Conservation (phyloP, 1,284 basidiomycete genomes). For the Ustanciosporium gigantosporum region DNA sequence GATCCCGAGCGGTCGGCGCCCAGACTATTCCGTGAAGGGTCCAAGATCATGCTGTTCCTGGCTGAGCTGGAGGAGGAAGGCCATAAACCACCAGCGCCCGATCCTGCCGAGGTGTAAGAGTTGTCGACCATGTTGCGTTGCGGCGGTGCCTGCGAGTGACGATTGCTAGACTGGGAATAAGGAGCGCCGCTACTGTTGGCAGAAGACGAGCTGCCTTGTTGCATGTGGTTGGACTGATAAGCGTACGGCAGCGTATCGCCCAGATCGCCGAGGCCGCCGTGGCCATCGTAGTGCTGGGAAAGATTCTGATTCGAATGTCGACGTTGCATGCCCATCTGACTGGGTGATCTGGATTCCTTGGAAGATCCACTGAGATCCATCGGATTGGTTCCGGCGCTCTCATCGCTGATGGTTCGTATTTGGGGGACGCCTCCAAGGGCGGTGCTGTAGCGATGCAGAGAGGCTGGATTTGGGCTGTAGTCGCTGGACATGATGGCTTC, state of each 20-base stretch:
- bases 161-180: constrained; percentile 11
- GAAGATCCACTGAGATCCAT: constrained; percentile 31
- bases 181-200: constrained; percentile 1
- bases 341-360: constrained; percentile 15
- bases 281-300: constrained; percentile 13
- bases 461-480: constrained; percentile 31
- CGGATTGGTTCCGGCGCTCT: constrained; percentile 4
- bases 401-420: constrained; percentile 7
- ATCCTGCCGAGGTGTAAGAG: not conserved
- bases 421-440: not conserved
- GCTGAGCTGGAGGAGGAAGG: constrained; percentile 6
- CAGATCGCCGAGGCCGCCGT: constrained; percentile 23
- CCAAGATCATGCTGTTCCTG: constrained; percentile 33
- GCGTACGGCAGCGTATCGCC: constrained; percentile 32
- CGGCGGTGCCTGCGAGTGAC: not conserved
- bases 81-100: constrained; percentile 9
- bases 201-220: constrained; percentile 4
- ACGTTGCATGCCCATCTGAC: constrained; percentile 4
- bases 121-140: not conserved
- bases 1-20: constrained; percentile 11
- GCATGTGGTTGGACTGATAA: constrained; percentile 15
- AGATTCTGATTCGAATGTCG: constrained; percentile 9
- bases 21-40: constrained; percentile 2
- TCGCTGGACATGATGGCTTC: constrained; percentile 3
- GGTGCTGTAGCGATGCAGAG: constrained; percentile 11